Evolutionary conservation across 805 yeast genomes (phyloP).

Genomic region (Starmerella bombicola): DNA sequence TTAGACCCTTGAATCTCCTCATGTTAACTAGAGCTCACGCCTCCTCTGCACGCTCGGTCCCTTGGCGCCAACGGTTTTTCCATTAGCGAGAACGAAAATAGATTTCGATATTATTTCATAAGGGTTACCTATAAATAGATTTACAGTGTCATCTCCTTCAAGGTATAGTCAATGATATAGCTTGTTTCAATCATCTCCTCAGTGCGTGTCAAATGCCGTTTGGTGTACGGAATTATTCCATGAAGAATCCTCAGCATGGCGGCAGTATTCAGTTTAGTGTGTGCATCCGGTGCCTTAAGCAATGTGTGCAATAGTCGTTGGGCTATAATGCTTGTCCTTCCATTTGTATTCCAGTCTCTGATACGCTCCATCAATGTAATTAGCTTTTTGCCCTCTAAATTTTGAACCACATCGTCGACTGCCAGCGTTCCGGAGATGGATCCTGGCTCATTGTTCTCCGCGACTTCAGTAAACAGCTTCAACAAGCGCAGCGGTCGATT

Average conservation of each 20-base stretch:
- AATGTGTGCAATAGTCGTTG: conserved; percentile 64
- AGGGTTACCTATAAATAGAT: not conserved
- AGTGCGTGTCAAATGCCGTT: conserved; percentile 66
- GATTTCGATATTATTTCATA: not conserved
- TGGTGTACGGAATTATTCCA: conserved; percentile 74
- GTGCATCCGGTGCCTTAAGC: conserved; percentile 38
- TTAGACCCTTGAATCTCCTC: too few relatives aligned
- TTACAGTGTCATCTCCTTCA: conserved; percentile 43
- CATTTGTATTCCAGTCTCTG: conserved; percentile 92
- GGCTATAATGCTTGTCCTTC: conserved; percentile 63
- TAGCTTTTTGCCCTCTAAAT: conserved; percentile 49
- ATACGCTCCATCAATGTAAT: conserved; percentile 53
- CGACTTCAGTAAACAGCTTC: conserved; percentile 55
- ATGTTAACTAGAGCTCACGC: too few relatives aligned
- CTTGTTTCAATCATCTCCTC: conserved; percentile 78
- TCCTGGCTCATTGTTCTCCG: conserved; percentile 34
- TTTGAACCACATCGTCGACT: conserved; percentile 52
- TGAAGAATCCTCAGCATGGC: conserved; percentile 59
- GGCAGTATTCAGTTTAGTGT: conserved; percentile 47
- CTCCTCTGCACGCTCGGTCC: too few relatives aligned
- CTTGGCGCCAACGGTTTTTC: too few relatives aligned
- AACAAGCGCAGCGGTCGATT: conserved; percentile 85
- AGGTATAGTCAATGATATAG: conserved; percentile 69
- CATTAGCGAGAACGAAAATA: too few relatives aligned
- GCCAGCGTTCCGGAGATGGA: conserved; percentile 45